Conservation (phyloP, 164 flowering plant genomes). For the Berberis vulgaris region DNA sequence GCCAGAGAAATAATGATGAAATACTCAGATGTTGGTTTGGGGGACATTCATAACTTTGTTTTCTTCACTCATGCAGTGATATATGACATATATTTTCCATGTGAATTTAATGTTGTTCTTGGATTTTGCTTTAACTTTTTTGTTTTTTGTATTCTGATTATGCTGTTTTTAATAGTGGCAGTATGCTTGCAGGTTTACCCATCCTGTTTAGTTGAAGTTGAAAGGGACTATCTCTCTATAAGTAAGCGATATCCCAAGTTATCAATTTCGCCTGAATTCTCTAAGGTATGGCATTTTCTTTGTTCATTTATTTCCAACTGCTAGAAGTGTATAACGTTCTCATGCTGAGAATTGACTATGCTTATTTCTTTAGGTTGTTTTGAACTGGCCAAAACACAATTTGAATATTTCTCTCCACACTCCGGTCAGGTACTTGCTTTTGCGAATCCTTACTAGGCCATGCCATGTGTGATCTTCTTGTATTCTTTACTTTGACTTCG, state of each 20-base stretch:
- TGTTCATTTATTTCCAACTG: neutral
- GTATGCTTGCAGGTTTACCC: slow-evolving; percentile 51
- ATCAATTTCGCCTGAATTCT: slow-evolving; percentile 73
- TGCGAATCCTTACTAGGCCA: neutral
- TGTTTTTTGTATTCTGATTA: neutral
- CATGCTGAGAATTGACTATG: neutral
- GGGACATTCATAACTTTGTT: too few relatives aligned
- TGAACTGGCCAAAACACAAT: slow-evolving; percentile 75
- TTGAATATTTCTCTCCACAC: slow-evolving; percentile 64
- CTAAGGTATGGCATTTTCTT: slow-evolving; percentile 43
- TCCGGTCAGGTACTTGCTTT: slow-evolving; percentile 64
- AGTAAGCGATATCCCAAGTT: slow-evolving; percentile 79
- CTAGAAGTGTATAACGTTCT: neutral
- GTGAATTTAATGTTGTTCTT: too few relatives aligned
- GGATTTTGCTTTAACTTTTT: neutral
- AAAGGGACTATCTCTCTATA: slow-evolving; percentile 71
- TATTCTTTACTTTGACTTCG: neutral
- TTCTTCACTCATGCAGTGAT: neutral
- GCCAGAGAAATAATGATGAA: too few relatives aligned
- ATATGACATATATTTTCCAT: neutral
- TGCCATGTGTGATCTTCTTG: neutral
- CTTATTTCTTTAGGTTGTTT: slow-evolving; percentile 44
- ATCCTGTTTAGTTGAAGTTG: slow-evolving; percentile 49
- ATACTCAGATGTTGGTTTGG: too few relatives aligned
- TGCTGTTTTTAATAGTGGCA: neutral